phyloP scores from a whole-genome alignment of 2,329 filamentous ascomycete species.

The Paraconiothyrium sp. region DNA sequence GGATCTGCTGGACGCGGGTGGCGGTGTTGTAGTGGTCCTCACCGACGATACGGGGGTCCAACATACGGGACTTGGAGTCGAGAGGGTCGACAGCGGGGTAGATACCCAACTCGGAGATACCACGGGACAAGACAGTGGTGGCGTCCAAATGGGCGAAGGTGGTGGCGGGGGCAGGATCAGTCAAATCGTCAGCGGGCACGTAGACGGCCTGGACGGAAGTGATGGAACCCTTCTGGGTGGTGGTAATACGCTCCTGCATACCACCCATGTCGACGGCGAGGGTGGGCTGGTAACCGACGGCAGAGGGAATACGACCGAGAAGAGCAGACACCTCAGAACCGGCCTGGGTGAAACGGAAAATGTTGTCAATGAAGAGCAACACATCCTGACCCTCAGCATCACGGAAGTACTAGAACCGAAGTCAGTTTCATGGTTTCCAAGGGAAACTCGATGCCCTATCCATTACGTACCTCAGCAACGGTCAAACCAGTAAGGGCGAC shows the following conservation, averaged over 20 bases:
- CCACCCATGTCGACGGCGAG: conserved; percentile 48
- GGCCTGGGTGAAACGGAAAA: conserved; percentile 99
- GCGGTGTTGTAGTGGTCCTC: conserved; percentile 97
- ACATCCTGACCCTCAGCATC: conserved; percentile 89
- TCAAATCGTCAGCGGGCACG: conserved; percentile 99
- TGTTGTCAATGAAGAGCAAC: conserved; percentile 99
- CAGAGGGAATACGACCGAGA: conserved; percentile 99
- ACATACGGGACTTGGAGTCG: conserved; percentile 99
- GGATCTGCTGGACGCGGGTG: conserved; percentile 96
- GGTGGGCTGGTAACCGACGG: conserved; percentile 87
- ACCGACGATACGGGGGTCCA: conserved; percentile 98
- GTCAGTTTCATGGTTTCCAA: neutral
- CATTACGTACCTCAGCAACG: conserved; percentile 8
- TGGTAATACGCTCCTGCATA: conserved; percentile 99
- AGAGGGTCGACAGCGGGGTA: conserved; percentile 99
- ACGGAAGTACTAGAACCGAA: conserved; percentile 72
- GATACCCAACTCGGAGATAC: conserved; percentile 99
- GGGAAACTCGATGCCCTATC: neutral
- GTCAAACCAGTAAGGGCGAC: conserved; percentile 87
- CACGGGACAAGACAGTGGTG: conserved; percentile 99
- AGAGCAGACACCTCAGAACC: conserved; percentile 99
- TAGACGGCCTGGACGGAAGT: conserved; percentile 99
- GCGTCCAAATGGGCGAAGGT: conserved; percentile 99
- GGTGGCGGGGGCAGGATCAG: conserved; percentile 98
- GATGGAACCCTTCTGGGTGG: conserved; percentile 99